Evolutionary conservation across 352 stramenopile species (phyloP).

Genomic region (Aphanomyces invadans): DNA sequence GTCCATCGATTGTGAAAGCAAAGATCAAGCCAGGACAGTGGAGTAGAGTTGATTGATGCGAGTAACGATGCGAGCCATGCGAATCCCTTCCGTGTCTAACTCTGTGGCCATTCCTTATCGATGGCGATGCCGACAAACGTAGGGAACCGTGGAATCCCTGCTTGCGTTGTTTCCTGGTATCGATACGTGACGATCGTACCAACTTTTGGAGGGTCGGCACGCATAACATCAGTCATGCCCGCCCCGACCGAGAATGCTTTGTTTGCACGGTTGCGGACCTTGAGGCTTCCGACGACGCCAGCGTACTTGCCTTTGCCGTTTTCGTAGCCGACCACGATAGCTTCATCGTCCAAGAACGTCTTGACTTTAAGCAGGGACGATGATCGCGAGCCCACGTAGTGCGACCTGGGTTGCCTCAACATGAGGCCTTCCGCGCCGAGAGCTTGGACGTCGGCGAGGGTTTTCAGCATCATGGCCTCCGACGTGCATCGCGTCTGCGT

Average conservation of each 20-base stretch:
- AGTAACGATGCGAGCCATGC: too few relatives aligned
- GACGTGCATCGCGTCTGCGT: constrained; percentile 51
- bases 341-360: constrained; percentile 64
- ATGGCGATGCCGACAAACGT: constrained; percentile 52
- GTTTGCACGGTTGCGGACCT: constrained; percentile 49
- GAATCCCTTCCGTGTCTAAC: not conserved
- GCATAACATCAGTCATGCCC: constrained; percentile 51
- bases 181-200: constrained; percentile 74
- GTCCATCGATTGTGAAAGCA: too few relatives aligned
- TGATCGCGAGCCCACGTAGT: constrained; percentile 42
- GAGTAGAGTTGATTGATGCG: not conserved
- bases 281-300: constrained; percentile 47
- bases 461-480: constrained; percentile 38
- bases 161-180: constrained; percentile 66
- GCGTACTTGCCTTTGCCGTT: constrained; percentile 61
- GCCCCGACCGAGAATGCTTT: constrained; percentile 70
- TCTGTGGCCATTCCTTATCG: constrained; percentile 33
- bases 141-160: constrained; percentile 60
- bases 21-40: too few relatives aligned
- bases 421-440: constrained; percentile 62
- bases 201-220: constrained; percentile 37
- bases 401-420: constrained; percentile 49
- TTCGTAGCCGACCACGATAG: constrained; percentile 52
- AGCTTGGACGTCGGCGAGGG: constrained; percentile 51
- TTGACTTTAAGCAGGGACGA: constrained; percentile 70